These are phyloP conservation scores for Raffaelea deltoideospora DNA, from an alignment of 2,329 filamentous ascomycete genomes.

Conservation along the genomic window DNA sequence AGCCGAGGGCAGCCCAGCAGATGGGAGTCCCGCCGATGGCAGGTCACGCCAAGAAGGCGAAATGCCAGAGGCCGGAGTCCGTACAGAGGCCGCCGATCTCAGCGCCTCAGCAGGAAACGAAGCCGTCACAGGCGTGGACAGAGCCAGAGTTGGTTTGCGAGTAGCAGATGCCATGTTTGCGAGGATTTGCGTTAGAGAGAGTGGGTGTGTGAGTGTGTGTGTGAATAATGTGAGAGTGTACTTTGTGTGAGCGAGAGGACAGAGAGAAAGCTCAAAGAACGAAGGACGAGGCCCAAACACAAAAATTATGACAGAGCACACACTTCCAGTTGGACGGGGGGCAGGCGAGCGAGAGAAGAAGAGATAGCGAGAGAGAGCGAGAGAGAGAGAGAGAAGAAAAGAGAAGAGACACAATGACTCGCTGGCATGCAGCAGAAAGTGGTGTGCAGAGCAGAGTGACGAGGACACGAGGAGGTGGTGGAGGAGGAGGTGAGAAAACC, in stretches of 20 bases:
- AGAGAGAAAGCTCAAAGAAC: too few relatives aligned
- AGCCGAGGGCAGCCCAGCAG: conserved; percentile 22
- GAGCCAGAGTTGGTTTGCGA: conserved; percentile 38
- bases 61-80: conserved; percentile 52
- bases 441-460: too few relatives aligned
- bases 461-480: too few relatives aligned
- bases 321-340: too few relatives aligned
- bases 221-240: background rate
- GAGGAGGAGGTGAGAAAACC: too few relatives aligned
- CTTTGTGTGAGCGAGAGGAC: too few relatives aligned
- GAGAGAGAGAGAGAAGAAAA: conserved; percentile 1
- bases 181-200: conserved; percentile 6
- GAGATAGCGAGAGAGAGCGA: conserved; percentile 5
- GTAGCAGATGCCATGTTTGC: conserved; percentile 35
- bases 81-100: conserved; percentile 31
- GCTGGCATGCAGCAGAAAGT: too few relatives aligned
- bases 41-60: conserved; percentile 28
- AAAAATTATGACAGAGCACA: too few relatives aligned
- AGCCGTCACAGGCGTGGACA: conserved; percentile 46
- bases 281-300: too few relatives aligned
- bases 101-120: conserved; percentile 34
- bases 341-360: conserved; percentile 3
- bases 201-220: conserved; percentile 3
- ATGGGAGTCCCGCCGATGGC: conserved; percentile 26
- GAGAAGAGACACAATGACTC: too few relatives aligned